Base-by-base conservation (phyloP, 352 stramenopile genomes). In the Pythium dissimile region DNA sequence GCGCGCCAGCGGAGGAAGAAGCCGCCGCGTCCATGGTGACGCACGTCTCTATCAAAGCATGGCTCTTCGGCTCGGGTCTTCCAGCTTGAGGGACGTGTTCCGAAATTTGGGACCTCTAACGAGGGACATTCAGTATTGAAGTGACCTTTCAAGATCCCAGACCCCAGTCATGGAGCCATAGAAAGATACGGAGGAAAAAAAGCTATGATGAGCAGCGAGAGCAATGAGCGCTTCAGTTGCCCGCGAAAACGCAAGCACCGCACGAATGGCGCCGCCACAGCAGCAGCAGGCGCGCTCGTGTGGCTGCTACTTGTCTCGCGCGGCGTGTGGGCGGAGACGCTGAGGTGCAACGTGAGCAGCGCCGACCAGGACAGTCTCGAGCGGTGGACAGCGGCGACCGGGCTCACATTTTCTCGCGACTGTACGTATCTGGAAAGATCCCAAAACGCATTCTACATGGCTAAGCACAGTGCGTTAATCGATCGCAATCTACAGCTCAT, bases 341-440 rank as follows among this genome's bases (percentile, higher is more conserved):
- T 88, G 26, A 51, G 66, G 50, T 89, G 76, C 62, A 87, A 86
- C 50, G 62, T 71, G 16, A 87, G 71, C n/a, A 68, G 54, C 35
- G 43, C 46, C 27, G 67, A 62, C 21, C 80, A 88, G 52, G 69
- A 67, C 16, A 63, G 39, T 11, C 69, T 84, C 48, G 50, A 21
- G 31, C 74, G 80, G 21, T 90, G 80, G 80, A 76, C 66, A n/a
- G 43, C 68, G n/a, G 23, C 75, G 11, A 65, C 67, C 0, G 67
- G 77, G 18, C 69, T 86, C 42, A 81, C 74, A 0, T 86, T 88
- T 71, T 85, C 80, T 0, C 63, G 80, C n/a, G 77, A 89, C 46
- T 90, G 80, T 89, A 61, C 32, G 66, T 50, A 27, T 23, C 12
- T 23, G 41, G 2, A 8, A 32, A 20, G 5, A 10, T n/a, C 5